These are phyloP conservation scores for Penicillium sp. DNA, from an alignment of 2,329 filamentous ascomycete species.

Conservation along the genomic window DNA sequence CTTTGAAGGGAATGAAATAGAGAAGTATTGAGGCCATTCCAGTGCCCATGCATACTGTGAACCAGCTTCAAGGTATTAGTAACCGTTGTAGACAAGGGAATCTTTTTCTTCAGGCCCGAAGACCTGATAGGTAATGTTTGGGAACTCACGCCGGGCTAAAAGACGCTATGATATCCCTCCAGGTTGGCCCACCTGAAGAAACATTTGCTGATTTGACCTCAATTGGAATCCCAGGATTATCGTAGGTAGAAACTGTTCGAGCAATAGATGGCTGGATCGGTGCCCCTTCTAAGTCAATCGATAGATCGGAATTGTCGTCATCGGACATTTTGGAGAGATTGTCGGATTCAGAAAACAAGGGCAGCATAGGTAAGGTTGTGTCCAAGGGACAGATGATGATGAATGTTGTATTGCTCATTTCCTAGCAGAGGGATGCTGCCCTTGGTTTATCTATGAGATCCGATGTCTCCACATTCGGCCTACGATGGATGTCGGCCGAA, in stretches of 20 bases:
- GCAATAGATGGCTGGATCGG: not conserved
- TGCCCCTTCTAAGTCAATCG: not conserved
- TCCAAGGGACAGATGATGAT: not conserved
- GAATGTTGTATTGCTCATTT: not conserved
- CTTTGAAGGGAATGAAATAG: constrained; percentile 44
- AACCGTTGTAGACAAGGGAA: not conserved
- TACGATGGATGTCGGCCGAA: not conserved
- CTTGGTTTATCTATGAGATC: not conserved
- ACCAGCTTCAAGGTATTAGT: constrained; percentile 36
- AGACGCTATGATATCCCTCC: not conserved
- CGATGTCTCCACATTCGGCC: not conserved
- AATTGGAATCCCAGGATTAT: not conserved
- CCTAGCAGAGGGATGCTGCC: too few species aligned
- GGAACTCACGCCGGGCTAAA: not conserved
- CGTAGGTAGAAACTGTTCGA: not conserved
- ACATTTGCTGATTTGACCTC: not conserved
- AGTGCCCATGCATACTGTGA: constrained; percentile 48
- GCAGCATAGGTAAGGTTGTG: not conserved
- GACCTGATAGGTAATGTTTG: not conserved
- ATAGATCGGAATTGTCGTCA: not conserved
- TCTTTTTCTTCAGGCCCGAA: too few species aligned
- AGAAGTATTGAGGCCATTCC: constrained; percentile 47
- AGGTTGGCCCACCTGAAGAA: not conserved
- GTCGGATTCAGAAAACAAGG: not conserved
- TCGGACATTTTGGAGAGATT: not conserved